Evolutionary conservation across 805 yeast species (phyloP), one percentile per base, ranked within the genome.

Genomic region (Wilhelminamyces savonicus): DNA sequence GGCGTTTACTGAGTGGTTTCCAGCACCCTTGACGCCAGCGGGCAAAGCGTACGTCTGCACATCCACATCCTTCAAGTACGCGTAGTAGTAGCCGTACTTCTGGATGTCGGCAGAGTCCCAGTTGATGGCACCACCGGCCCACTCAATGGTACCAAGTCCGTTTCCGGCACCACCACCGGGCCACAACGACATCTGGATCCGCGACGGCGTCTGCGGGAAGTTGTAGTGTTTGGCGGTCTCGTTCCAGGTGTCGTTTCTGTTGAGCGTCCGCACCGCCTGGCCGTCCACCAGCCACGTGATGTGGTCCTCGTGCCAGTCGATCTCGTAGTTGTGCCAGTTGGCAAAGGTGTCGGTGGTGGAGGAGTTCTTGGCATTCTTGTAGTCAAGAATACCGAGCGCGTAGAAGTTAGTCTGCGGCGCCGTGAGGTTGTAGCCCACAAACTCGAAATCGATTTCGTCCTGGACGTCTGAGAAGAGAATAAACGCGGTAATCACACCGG

Each of bases 401-500:
- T 83, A 88, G 68, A 52, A 87, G 60, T 88, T 88, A 16, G 87
- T 66, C 66, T 88, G 88, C 2, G 78, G 83, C 14, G 57, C 52
- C 19, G 69, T 67, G 47, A 83, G 57, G 48, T 82, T 74, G 47
- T 72, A 71, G 35, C 97, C 97, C 39, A 86, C 80, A 43, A 77
- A 80, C 63, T 88, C 96, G 50, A 59, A 78, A 71, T 88, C 97
- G 46, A 87, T 71, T 69, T 88, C 97, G 64, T 87, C 97, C 66
- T 83, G 77, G 24, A 80, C 85, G 51, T 83, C 82, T 6, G 95
- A 83, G 56, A 76, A 80, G 30, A 85, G 54, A 56, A 87, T 85
- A 47, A 78, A 75, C 18, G 95, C 88, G 11, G 94, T 71, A 35
- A 87, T 72, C 21, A 87, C 95, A 67, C 97, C 97, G 7, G 58